Percentiles rank a stretch among this genome's conserved stretches.
Evolutionary conservation across 2,329 filamentous ascomycete genomes (phyloP).

Genomic region (Ceratocystis harringtonii): DNA sequence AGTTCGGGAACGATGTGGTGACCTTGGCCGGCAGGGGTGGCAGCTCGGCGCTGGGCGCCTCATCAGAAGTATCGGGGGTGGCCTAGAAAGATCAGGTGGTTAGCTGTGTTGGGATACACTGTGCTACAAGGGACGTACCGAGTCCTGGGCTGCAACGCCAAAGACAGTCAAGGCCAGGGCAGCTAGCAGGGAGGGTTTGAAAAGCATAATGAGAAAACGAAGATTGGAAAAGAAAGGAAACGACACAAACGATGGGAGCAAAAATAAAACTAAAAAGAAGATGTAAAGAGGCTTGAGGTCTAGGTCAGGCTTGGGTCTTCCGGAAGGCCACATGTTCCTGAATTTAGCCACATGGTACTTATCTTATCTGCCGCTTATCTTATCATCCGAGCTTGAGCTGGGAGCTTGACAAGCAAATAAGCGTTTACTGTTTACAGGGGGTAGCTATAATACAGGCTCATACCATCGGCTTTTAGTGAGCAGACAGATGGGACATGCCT

Average conservation of each 20-base stretch:
- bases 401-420: background rate
- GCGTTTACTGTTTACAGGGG: too few relatives aligned
- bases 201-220: conserved; percentile 45
- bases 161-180: conserved; percentile 55
- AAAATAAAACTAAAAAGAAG: background rate
- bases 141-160: conserved; percentile 38
- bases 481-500: too few relatives aligned
- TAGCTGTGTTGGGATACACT: background rate
- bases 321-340: conserved; percentile 15
- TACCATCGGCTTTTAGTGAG: too few relatives aligned
- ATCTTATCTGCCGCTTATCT: conserved; percentile 7
- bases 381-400: background rate
- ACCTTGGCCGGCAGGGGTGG: conserved; percentile 25
- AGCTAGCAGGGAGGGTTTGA: conserved; percentile 57
- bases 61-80: conserved; percentile 13
- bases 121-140: conserved; percentile 1
- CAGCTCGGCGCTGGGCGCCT: conserved; percentile 2
- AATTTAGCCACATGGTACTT: background rate
- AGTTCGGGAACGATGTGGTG: conserved; percentile 48
- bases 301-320: background rate
- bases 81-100: background rate
- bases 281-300: background rate
- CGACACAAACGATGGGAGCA: conserved; percentile 5
- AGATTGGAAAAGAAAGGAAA: conserved; percentile 10
- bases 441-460: too few relatives aligned